phyloP scores from a whole-genome alignment of 2,329 filamentous ascomycete genomes.

The Neoarthrinium moseri region DNA sequence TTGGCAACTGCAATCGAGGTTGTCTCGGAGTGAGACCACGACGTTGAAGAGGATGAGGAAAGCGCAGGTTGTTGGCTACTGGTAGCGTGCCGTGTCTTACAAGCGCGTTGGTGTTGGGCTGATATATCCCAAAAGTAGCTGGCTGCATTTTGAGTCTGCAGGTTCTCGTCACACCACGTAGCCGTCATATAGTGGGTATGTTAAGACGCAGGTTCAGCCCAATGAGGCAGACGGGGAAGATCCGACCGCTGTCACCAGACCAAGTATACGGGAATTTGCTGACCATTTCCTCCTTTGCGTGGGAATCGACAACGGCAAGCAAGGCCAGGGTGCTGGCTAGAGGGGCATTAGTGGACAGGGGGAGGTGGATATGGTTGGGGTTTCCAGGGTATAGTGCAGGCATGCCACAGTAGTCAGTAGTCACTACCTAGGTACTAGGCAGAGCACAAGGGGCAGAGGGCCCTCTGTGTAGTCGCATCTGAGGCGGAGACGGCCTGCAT shows the following conservation, averaged over 20 bases:
- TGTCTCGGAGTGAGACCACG: no score
- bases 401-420: not conserved
- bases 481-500: no score
- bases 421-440: no score
- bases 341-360: not conserved
- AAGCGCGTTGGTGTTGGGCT: not conserved
- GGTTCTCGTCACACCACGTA: conserved; percentile 13
- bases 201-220: conserved; percentile 4
- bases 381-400: not conserved
- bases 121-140: conserved; percentile 9
- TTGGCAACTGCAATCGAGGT: no score
- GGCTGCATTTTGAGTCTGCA: conserved; percentile 9
- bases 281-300: not conserved
- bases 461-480: no score
- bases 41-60: no score
- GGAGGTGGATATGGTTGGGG: not conserved
- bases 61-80: not conserved
- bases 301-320: not conserved
- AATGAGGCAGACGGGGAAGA: conserved; percentile 6
- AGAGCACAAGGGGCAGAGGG: no score
- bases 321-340: not conserved
- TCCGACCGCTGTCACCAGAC: conserved; percentile 6
- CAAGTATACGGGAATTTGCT: not conserved
- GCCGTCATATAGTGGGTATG: conserved; percentile 9
- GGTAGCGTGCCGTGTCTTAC: not conserved